Conservation (phyloP, 805 yeast genomes). For the Suhomyces vadensis region DNA sequence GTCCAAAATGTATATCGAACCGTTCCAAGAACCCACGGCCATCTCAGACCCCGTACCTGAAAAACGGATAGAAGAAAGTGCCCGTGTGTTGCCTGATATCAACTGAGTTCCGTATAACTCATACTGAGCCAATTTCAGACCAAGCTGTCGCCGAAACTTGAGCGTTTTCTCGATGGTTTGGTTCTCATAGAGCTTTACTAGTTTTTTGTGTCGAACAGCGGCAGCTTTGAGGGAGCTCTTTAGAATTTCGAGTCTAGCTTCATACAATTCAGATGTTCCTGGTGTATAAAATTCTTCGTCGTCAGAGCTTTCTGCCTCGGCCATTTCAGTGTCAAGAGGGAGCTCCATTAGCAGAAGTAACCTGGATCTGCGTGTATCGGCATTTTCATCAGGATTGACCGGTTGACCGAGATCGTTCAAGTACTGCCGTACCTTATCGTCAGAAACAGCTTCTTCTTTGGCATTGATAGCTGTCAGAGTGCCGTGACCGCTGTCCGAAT, state of each 20-base stretch:
- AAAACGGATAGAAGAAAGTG: slow-evolving; percentile 60
- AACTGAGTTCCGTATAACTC: slow-evolving; percentile 68
- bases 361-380: neutral
- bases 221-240: slow-evolving; percentile 51
- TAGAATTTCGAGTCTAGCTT: slow-evolving; percentile 55
- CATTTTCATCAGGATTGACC: neutral
- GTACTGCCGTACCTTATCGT: neutral
- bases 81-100: slow-evolving; percentile 57
- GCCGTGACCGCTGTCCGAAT: neutral
- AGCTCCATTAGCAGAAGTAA: neutral
- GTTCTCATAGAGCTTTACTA: slow-evolving; percentile 22
- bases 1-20: slow-evolving; percentile 56
- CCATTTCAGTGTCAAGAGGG: slow-evolving; percentile 14
- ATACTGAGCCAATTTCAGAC: slow-evolving; percentile 30
- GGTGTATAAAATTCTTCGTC: slow-evolving; percentile 88
- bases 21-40: slow-evolving; percentile 85
- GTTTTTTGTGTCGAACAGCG: slow-evolving; percentile 37
- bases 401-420: neutral
- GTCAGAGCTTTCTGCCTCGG: slow-evolving; percentile 27
- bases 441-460: neutral
- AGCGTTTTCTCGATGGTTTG: slow-evolving; percentile 46
- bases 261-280: slow-evolving; percentile 55
- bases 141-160: slow-evolving; percentile 46
- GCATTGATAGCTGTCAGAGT: neutral
- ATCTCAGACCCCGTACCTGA: slow-evolving; percentile 37